Evolutionary conservation across 164 flowering plant species (phyloP).

Genomic region (Annona cherimola): DNA sequence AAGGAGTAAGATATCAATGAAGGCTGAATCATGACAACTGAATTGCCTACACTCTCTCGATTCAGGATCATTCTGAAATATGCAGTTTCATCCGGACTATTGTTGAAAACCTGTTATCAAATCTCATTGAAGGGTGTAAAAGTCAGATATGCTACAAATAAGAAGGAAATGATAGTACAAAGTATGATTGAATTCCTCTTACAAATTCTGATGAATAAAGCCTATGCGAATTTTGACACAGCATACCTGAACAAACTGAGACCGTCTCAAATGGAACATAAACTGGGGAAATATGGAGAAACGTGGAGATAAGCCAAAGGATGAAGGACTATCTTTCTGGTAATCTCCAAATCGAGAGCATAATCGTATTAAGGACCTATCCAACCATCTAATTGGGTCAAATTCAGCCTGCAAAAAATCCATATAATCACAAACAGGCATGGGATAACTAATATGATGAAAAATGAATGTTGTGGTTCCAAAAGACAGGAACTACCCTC

Average conservation of each 20-base stretch:
- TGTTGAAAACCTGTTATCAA: conserved; percentile 48
- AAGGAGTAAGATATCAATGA: conserved; percentile 90
- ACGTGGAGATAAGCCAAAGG: conserved; percentile 84
- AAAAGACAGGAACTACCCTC: neutral
- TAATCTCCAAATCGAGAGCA: conserved; percentile 91
- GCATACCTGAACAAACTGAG: conserved; percentile 94
- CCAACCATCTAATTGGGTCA: conserved; percentile 95
- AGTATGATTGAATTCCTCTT: neutral
- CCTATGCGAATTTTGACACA: neutral
- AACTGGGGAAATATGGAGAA: conserved; percentile 94
- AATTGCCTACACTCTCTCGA: conserved; percentile 88
- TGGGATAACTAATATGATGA: neutral
- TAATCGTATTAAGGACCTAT: conserved; percentile 75
- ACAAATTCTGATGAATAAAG: neutral
- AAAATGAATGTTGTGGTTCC: neutral
- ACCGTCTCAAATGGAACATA: conserved; percentile 82
- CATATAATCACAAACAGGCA: neutral
- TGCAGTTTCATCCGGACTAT: conserved; percentile 99
- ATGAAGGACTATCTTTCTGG: conserved; percentile 82
- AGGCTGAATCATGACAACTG: conserved; percentile 96
- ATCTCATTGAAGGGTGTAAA: neutral
- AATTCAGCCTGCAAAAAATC: conserved; percentile 75
- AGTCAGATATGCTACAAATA: neutral
- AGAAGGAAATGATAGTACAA: neutral
- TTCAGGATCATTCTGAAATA: conserved; percentile 88